phyloP scores from a whole-genome alignment of 1,284 basidiomycete species.

The Leccinum colubrinum region DNA sequence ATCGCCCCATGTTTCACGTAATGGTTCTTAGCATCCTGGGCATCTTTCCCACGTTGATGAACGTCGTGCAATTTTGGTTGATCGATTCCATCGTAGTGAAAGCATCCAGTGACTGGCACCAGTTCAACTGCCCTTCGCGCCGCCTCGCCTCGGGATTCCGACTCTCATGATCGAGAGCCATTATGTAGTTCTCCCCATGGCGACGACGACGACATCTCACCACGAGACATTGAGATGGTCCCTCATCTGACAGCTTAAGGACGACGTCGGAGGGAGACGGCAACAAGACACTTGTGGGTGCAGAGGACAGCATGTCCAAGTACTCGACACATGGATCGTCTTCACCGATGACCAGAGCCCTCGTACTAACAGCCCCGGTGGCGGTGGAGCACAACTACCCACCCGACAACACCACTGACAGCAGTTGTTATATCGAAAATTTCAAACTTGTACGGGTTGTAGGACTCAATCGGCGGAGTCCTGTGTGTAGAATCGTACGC shows the following conservation, averaged over 20 bases:
- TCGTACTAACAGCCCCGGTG: constrained; percentile 25
- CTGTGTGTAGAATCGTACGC: no score
- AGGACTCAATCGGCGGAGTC: no score
- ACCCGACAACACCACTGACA: constrained; percentile 40
- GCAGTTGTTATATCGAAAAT: no score
- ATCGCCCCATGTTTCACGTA: constrained; percentile 6
- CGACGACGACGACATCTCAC: constrained; percentile 43
- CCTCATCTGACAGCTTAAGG: constrained; percentile 34
- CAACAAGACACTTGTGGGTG: constrained; percentile 24
- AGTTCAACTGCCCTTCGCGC: constrained; percentile 39
- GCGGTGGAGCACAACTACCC: constrained; percentile 57
- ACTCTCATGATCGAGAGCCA: constrained; percentile 54
- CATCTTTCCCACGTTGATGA: constrained; percentile 92
- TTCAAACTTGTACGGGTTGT: no score
- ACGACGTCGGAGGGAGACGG: constrained; percentile 33
- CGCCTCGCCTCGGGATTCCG: constrained; percentile 34
- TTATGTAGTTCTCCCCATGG: constrained; percentile 53
- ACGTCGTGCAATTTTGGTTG: constrained; percentile 86
- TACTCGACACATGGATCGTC: constrained; percentile 28
- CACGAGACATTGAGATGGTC: constrained; percentile 46
- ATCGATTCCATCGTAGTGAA: constrained; percentile 83
- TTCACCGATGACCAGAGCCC: constrained; percentile 29
- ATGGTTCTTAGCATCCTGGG: constrained; percentile 73
- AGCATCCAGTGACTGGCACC: constrained; percentile 40
- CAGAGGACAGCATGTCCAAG: constrained; percentile 33